Conservation (phyloP, 1,284 basidiomycete genomes). For the Marasmius tenuissimus region DNA sequence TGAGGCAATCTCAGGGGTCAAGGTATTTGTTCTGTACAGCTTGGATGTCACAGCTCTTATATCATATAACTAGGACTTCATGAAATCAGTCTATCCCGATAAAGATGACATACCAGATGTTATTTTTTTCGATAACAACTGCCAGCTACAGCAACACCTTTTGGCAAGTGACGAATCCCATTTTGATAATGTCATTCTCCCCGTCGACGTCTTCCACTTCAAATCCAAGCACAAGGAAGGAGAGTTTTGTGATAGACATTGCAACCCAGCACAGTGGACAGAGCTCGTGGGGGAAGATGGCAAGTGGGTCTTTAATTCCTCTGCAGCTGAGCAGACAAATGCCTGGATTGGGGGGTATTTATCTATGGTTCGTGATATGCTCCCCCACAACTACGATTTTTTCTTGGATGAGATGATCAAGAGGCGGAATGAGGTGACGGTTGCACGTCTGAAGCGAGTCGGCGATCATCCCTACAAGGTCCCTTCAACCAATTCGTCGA, state of each 20-base stretch:
- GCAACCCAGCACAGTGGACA: slow-evolving; percentile 31
- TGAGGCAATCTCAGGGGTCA: slow-evolving; percentile 13
- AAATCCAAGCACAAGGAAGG: slow-evolving; percentile 38
- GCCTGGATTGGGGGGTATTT: slow-evolving; percentile 32
- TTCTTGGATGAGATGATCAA: slow-evolving; percentile 38
- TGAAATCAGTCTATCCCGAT: slow-evolving; percentile 2
- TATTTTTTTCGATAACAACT: slow-evolving; percentile 39
- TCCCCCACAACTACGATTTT: slow-evolving; percentile 27
- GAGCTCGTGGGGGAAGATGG: slow-evolving; percentile 29
- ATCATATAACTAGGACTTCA: neutral
- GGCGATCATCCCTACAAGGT: no score
- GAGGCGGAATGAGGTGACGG: slow-evolving; percentile 18
- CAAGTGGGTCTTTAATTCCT: slow-evolving; percentile 30
- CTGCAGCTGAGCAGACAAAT: slow-evolving; percentile 31
- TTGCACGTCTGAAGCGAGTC: neutral
- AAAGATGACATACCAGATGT: slow-evolving; percentile 20
- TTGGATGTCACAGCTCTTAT: no score
- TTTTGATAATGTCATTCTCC: slow-evolving; percentile 26
- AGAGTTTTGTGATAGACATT: slow-evolving; percentile 31
- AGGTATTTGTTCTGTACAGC: neutral
- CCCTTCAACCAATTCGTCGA: no score
- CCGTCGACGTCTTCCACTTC: slow-evolving; percentile 44
- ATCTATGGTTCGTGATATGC: slow-evolving; percentile 31
- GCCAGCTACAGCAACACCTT: slow-evolving; percentile 21
- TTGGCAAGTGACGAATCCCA: slow-evolving; percentile 19